Evolutionary conservation across 441 rosid genomes (phyloP).

Genomic region (Rhodomyrtus psidioides): DNA sequence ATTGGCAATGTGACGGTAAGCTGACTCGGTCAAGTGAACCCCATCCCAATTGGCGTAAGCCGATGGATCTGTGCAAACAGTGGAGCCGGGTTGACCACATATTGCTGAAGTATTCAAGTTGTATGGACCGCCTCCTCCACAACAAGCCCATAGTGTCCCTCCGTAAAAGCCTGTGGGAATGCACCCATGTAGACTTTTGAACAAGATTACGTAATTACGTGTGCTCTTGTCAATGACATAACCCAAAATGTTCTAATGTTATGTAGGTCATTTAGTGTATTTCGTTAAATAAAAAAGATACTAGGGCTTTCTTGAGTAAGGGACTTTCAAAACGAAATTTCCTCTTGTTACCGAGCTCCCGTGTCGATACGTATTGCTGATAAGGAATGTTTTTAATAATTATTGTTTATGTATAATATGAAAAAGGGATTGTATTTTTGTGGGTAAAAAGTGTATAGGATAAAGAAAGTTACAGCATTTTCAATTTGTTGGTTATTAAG

Average conservation of each 20-base stretch:
- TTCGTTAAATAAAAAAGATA: neutral
- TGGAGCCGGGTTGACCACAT: constrained; percentile 53
- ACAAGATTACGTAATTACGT: neutral
- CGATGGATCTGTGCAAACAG: constrained; percentile 38
- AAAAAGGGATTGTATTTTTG: too few relatives aligned
- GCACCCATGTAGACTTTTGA: neutral
- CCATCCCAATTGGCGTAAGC: constrained; percentile 61
- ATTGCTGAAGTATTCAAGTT: constrained; percentile 38
- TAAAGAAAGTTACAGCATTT: too few relatives aligned
- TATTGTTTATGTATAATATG: too few relatives aligned
- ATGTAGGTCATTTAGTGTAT: neutral
- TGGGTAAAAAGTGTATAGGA: too few relatives aligned
- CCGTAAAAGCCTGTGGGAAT: constrained; percentile 34
- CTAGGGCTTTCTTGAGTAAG: neutral
- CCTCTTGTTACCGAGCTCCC: too few relatives aligned
- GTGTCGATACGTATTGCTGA: too few relatives aligned
- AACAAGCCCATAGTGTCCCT: constrained; percentile 45
- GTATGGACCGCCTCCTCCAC: constrained; percentile 72
- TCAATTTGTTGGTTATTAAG: too few relatives aligned
- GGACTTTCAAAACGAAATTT: neutral
- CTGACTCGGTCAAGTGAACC: constrained; percentile 67
- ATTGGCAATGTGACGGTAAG: constrained; percentile 35
- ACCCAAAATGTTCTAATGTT: neutral
- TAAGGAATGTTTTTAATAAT: too few relatives aligned
- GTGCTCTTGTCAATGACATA: neutral